These are phyloP conservation scores for Mycena haematopus DNA, from an alignment of 768 basidiomycete species.

Conservation along the genomic window DNA sequence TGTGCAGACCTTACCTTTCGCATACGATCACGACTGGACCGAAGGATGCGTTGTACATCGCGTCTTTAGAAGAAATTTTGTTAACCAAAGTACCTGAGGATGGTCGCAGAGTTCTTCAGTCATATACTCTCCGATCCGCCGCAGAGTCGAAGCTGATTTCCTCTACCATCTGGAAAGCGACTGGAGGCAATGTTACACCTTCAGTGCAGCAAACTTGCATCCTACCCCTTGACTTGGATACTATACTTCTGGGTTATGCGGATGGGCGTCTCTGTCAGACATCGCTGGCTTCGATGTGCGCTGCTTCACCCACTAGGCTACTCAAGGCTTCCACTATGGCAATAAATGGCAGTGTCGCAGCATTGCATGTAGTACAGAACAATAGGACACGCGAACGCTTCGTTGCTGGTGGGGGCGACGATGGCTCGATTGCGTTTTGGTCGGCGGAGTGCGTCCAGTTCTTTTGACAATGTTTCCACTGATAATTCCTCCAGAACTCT, in stretches of 20 bases:
- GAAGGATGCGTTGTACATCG: conserved; percentile 35
- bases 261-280: conserved; percentile 59
- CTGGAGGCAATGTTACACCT: conserved; percentile 1
- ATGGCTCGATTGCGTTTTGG: conserved; percentile 83
- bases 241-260: conserved; percentile 68
- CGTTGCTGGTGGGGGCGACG: conserved; percentile 77
- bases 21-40: conserved; percentile 32
- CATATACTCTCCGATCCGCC: conserved; percentile 4
- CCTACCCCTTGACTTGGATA: conserved; percentile 63
- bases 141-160: conserved; percentile 2
- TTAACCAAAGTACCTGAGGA: conserved; percentile 26
- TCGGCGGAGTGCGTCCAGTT: conserved; percentile 55
- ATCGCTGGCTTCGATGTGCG: conserved; percentile 49
- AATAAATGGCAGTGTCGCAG: conserved; percentile 54
- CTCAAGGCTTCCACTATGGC: conserved; percentile 51
- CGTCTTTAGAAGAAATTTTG: conserved; percentile 32
- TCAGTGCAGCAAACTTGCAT: conserved; percentile 40
- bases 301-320: conserved; percentile 34
- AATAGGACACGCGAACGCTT: conserved; percentile 63
- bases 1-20: conserved; percentile 25
- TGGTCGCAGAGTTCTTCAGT: conserved; percentile 27
- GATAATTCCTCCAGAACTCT: conserved; percentile 54
- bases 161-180: conserved; percentile 14
- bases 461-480: background rate
- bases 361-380: conserved; percentile 63